Evolutionary conservation across 768 basidiomycete species (phyloP).

Genomic region (Boletus rubescentipes): DNA sequence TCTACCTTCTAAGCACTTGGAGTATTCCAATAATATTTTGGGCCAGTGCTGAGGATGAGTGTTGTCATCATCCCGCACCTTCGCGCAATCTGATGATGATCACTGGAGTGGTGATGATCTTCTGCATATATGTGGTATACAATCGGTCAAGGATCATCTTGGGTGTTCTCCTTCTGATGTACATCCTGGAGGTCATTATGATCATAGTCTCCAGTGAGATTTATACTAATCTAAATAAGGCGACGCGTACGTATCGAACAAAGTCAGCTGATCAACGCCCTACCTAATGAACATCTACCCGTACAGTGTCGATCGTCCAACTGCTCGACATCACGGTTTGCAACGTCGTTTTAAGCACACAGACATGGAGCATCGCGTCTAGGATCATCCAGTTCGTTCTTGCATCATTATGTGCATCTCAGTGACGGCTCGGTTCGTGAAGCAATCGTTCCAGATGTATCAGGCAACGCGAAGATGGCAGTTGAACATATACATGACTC

Average conservation of each 20-base stretch:
- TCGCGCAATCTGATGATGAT: neutral
- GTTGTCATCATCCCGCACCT: too few species aligned
- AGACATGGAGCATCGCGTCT: neutral
- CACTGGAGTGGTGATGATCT: neutral
- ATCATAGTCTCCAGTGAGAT: neutral
- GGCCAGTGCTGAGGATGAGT: neutral
- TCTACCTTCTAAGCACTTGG: neutral
- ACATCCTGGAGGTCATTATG: neutral
- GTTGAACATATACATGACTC: neutral
- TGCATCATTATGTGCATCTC: neutral
- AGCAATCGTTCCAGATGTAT: neutral
- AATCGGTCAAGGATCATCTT: constrained; percentile 3
- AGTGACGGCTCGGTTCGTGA: neutral
- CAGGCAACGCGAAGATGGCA: neutral
- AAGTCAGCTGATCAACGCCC: neutral
- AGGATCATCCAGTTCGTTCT: neutral
- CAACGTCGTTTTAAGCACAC: neutral
- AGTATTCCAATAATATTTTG: neutral
- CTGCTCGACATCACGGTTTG: too few species aligned
- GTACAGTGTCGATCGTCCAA: neutral
- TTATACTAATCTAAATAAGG: too few species aligned
- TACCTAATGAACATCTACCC: too few species aligned
- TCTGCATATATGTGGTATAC: neutral
- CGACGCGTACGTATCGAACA: neutral
- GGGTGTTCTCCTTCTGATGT: constrained; percentile 4